These are phyloP conservation scores for Aspergillus persii DNA, from an alignment of 2,329 filamentous ascomycete genomes.

Conservation along the genomic window DNA sequence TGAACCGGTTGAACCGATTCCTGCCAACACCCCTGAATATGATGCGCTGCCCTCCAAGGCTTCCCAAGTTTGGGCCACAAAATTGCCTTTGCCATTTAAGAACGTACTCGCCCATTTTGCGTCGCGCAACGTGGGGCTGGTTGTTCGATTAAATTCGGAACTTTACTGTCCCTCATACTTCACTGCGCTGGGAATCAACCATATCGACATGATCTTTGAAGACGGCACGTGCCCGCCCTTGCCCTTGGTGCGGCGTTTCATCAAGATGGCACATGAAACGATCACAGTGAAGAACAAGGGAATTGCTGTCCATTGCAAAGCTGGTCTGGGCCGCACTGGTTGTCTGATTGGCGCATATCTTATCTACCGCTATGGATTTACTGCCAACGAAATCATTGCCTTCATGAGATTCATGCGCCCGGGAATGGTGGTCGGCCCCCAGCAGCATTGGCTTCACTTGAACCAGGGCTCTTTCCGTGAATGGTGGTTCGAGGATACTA, in stretches of 20 bases:
- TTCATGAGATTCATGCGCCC: slow-evolving; percentile 99
- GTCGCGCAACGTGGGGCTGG: slow-evolving; percentile 83
- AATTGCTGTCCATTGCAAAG: slow-evolving; percentile 98
- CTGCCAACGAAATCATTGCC: slow-evolving; percentile 92
- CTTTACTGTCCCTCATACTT: slow-evolving; percentile 98
- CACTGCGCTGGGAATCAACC: slow-evolving; percentile 88
- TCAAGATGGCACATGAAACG: slow-evolving; percentile 89
- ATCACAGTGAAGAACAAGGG: slow-evolving; percentile 88
- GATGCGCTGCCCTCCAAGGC: slow-evolving; percentile 71
- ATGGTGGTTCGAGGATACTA: slow-evolving; percentile 82
- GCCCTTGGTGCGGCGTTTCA: slow-evolving; percentile 87
- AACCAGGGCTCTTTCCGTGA: slow-evolving; percentile 97
- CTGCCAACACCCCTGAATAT: slow-evolving; percentile 70
- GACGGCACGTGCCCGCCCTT: slow-evolving; percentile 94
- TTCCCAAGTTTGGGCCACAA: slow-evolving; percentile 68
- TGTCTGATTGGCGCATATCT: slow-evolving; percentile 96
- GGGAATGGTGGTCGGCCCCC: slow-evolving; percentile 97
- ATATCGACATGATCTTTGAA: slow-evolving; percentile 99
- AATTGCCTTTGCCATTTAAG: slow-evolving; percentile 84
- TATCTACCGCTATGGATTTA: slow-evolving; percentile 96
- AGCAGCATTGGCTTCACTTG: slow-evolving; percentile 97
- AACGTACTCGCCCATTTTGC: slow-evolving; percentile 90
- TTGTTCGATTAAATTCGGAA: slow-evolving; percentile 92
- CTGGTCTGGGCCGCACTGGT: slow-evolving; percentile 88
- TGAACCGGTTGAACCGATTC: slow-evolving; percentile 69